Percentiles rank a stretch among this genome's conserved stretches.
These are phyloP conservation scores for Yamadazyma laniorum DNA, from an alignment of 805 yeast genomes.

Conservation along the genomic window DNA sequence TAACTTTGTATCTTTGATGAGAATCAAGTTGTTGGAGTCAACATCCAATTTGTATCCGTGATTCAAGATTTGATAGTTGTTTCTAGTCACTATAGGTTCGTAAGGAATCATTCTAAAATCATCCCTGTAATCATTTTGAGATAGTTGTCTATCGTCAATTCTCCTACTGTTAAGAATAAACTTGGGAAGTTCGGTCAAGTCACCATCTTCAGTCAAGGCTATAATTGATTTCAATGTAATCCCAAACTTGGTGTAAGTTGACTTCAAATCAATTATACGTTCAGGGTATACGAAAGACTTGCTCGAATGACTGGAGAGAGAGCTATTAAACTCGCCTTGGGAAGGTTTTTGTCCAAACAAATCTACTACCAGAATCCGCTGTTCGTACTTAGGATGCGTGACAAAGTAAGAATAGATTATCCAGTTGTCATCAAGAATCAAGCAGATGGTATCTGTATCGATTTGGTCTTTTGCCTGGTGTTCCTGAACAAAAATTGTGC, in stretches of 20 bases:
- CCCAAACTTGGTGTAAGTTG: constrained; percentile 39
- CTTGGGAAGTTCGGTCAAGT: constrained; percentile 70
- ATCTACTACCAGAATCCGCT: constrained; percentile 69
- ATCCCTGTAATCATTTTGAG: constrained; percentile 46
- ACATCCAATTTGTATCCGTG: constrained; percentile 34
- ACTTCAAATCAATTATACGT: constrained; percentile 47
- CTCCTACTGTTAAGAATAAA: constrained; percentile 66
- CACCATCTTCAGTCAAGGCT: constrained; percentile 57
- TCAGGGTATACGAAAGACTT: constrained; percentile 66
- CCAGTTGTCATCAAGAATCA: constrained; percentile 83
- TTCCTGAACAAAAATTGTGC: constrained; percentile 46
- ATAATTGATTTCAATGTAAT: constrained; percentile 53
- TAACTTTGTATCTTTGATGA: constrained; percentile 52
- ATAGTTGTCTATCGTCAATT: constrained; percentile 52
- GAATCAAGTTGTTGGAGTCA: constrained; percentile 19
- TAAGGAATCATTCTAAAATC: constrained; percentile 65
- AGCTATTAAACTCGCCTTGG: constrained; percentile 5
- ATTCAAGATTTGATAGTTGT: constrained; percentile 30
- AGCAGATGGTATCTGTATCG: constrained; percentile 40
- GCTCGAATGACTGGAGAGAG: constrained; percentile 27
- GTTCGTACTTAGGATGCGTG: constrained; percentile 45
- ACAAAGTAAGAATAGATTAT: constrained; percentile 65
- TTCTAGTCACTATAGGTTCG: constrained; percentile 56
- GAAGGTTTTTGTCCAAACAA: constrained; percentile 57
- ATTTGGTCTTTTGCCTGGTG: constrained; percentile 39